phyloP scores from a whole-genome alignment of 2,329 filamentous ascomycete genomes.

The Aureobasidium pullulans region DNA sequence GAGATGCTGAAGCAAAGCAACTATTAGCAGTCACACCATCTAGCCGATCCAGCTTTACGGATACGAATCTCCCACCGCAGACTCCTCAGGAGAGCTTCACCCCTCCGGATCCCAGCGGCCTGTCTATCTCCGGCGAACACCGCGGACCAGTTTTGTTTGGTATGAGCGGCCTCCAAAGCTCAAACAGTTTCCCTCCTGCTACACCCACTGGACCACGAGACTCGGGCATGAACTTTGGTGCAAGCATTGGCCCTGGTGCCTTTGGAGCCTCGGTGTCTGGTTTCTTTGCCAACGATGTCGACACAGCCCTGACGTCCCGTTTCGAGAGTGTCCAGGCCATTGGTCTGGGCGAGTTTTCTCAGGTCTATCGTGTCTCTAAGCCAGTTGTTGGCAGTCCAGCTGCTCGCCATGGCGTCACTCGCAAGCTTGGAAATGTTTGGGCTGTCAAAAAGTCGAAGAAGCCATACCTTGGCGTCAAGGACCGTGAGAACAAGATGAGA shows the following conservation, averaged over 20 bases:
- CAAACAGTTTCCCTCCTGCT: constrained; percentile 57
- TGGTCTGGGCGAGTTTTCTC: constrained; percentile 87
- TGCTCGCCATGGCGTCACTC: constrained; percentile 21
- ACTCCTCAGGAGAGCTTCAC: constrained; percentile 71
- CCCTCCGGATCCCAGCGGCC: constrained; percentile 70
- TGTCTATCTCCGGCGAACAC: constrained; percentile 68
- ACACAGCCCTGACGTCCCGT: constrained; percentile 62
- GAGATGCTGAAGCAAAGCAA: constrained; percentile 19
- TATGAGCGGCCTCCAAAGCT: constrained; percentile 30
- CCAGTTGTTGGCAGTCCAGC: constrained; percentile 30
- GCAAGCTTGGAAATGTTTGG: constrained; percentile 50
- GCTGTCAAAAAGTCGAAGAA: constrained; percentile 91
- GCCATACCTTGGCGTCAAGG: constrained; percentile 67
- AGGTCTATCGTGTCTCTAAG: constrained; percentile 73
- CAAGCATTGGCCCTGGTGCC: constrained; percentile 32
- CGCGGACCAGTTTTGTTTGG: constrained; percentile 28
- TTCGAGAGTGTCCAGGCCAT: constrained; percentile 77
- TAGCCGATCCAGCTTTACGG: constrained; percentile 42
- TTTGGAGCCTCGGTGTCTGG: constrained; percentile 51
- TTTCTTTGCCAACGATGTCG: constrained; percentile 64
- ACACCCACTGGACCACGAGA: constrained; percentile 69
- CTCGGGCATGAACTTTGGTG: constrained; percentile 49
- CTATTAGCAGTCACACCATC: constrained; percentile 34
- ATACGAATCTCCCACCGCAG: constrained; percentile 47
- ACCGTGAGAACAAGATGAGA: constrained; percentile 74